Percentiles rank a stretch among this genome's conserved stretches.
Evolutionary conservation across 805 yeast genomes (phyloP).

Genomic region (Torulaspora franciscae): DNA sequence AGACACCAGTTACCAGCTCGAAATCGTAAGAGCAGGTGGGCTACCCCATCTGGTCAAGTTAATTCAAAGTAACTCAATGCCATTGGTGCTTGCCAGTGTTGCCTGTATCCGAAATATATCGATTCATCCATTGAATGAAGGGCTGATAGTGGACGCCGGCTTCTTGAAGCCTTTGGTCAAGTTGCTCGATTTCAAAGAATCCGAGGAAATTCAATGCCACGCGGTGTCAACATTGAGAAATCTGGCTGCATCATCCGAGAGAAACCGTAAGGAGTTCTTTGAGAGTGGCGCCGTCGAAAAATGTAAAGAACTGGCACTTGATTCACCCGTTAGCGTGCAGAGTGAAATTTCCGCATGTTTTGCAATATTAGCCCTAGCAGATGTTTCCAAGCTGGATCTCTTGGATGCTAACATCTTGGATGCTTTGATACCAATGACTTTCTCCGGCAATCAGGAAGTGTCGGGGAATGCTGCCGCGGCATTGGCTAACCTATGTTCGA

Average conservation of each 20-base stretch:
- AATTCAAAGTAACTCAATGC: slow-evolving; percentile 84
- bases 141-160: slow-evolving; percentile 93
- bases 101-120: slow-evolving; percentile 97
- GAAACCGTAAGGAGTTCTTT: slow-evolving; percentile 83
- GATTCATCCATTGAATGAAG: slow-evolving; percentile 94
- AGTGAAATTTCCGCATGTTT: slow-evolving; percentile 95
- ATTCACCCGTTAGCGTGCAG: slow-evolving; percentile 87
- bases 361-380: slow-evolving; percentile 94
- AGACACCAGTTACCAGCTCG: slow-evolving; percentile 92
- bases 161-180: slow-evolving; percentile 87
- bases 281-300: slow-evolving; percentile 95
- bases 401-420: slow-evolving; percentile 79
- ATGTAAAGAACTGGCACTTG: slow-evolving; percentile 80
- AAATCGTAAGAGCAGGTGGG: slow-evolving; percentile 93
- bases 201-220: slow-evolving; percentile 97
- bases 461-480: slow-evolving; percentile 99
- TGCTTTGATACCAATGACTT: slow-evolving; percentile 87
- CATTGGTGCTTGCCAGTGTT: slow-evolving; percentile 90
- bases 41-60: slow-evolving; percentile 88
- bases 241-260: slow-evolving; percentile 91
- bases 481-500: slow-evolving; percentile 87
- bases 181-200: slow-evolving; percentile 75
- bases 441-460: slow-evolving; percentile 83
- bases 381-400: slow-evolving; percentile 81
- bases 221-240: slow-evolving; percentile 94